Percentiles rank a stretch among this genome's conserved stretches.
These are phyloP conservation scores for Candida odintsovae DNA, from an alignment of 805 yeast genomes.

Conservation along the genomic window DNA sequence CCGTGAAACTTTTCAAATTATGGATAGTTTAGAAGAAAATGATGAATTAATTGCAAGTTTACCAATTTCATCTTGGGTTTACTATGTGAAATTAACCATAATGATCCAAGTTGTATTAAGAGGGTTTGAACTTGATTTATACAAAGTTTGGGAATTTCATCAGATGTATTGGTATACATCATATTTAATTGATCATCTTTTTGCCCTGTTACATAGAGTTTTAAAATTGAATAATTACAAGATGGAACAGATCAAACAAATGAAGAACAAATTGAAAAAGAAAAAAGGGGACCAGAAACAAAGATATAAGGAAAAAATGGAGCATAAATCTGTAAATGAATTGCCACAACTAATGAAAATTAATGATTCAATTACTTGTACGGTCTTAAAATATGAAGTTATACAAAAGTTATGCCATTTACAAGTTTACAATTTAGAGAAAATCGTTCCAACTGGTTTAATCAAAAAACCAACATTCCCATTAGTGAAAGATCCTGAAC, in stretches of 20 bases:
- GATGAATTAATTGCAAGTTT: slow-evolving; percentile 35
- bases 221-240: slow-evolving; percentile 27
- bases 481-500: slow-evolving; percentile 23
- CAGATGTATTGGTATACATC: slow-evolving; percentile 65
- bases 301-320: slow-evolving; percentile 30
- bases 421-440: slow-evolving; percentile 29
- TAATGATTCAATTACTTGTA: slow-evolving; percentile 20
- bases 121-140: slow-evolving; percentile 73
- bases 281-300: slow-evolving; percentile 48
- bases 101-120: slow-evolving; percentile 71
- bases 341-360: slow-evolving; percentile 31
- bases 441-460: slow-evolving; percentile 20
- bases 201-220: slow-evolving; percentile 33
- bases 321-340: slow-evolving; percentile 25
- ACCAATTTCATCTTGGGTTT: slow-evolving; percentile 69
- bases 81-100: slow-evolving; percentile 53
- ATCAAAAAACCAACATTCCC: slow-evolving; percentile 23
- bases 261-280: slow-evolving; percentile 39
- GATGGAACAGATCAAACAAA: slow-evolving; percentile 27
- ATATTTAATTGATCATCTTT: slow-evolving; percentile 44
- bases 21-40: slow-evolving; percentile 21
- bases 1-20: slow-evolving; percentile 28
- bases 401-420: slow-evolving; percentile 26
- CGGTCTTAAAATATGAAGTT: slow-evolving; percentile 20
- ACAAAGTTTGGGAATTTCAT: slow-evolving; percentile 63